Base-by-base conservation (phyloP, 495 filamentous ascomycete species). In the Lasiosphaeria ovina region DNA sequence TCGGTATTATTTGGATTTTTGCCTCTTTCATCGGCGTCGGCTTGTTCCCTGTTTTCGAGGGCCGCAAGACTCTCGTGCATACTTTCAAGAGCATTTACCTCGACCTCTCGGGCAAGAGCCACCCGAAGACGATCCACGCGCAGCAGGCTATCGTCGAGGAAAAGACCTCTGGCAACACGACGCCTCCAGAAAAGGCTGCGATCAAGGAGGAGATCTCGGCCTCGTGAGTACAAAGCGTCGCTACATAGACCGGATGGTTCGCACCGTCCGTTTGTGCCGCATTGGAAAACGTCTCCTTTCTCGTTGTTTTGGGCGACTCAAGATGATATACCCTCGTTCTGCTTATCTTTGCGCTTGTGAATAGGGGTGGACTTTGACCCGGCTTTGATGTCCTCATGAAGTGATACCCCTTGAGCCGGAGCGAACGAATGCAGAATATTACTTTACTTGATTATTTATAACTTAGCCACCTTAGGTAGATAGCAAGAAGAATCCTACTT, bases 1-100 rank as follows among this genome's bases (percentile, higher is more conserved):
- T 97, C 3, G 92, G 91, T 0, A 89, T 97, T 51, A 72, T 93
- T 34, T 97, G 92, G 93, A 80, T 97, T 63, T 95, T 96, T 69
- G 85, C 80, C 67, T 89, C 86, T 0, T 74, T 86, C 53, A 54
- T 86, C 61, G 86, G 83, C 16, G 92, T 97, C 4, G 90, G 90
- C 0, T 34, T 97, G 3, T 96, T 90, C 74, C 93, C 92, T 32
- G 69, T 97, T 3, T 95, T 82, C 70, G 91, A 97, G 66, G 91
- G 92, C 0, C 74, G 92, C 11, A 69, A 81, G 61, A 92, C 86
- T 16, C 87, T 93, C 57, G 66, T 65, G 2, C 75, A 82, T 35
- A 91, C 89, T 0, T 74, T 83, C 61, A 85, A 84, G 70, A 76
- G 80, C 55, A 90, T 97, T 62, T 80, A 72, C 35, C 65, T 83